A percentile compares a stretch with the other conserved stretches of the same genome.
These are phyloP conservation scores for Sugiyamaella mastotermitis DNA, from an alignment of 805 yeast genomes.

Conservation along the genomic window DNA sequence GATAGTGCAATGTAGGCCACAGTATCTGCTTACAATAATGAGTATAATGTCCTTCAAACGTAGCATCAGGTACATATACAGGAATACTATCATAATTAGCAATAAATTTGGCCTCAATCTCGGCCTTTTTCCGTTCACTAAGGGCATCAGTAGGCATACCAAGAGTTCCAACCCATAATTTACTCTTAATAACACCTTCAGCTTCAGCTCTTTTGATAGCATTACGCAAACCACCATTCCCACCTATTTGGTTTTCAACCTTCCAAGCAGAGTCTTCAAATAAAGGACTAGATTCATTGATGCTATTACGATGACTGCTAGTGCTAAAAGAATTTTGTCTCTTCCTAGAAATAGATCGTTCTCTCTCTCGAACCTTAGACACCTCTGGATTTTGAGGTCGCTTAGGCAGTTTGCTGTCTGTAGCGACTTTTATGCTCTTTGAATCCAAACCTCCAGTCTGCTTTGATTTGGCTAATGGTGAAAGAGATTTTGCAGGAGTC, in stretches of 20 bases:
- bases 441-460: too few relatives aligned
- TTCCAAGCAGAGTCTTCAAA: slow-evolving; percentile 57
- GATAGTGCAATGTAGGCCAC: slow-evolving; percentile 95
- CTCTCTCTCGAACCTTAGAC: background rate
- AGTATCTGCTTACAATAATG: slow-evolving; percentile 89
- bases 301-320: slow-evolving; percentile 3
- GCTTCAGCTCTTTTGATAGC: slow-evolving; percentile 61
- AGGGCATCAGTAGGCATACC: slow-evolving; percentile 88
- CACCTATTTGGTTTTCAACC: slow-evolving; percentile 60
- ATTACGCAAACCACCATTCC: slow-evolving; percentile 84
- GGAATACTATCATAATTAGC: slow-evolving; percentile 52
- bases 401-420: too few relatives aligned
- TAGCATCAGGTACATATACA: slow-evolving; percentile 68
- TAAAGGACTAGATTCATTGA: slow-evolving; percentile 1
- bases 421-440: slow-evolving; percentile 17
- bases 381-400: slow-evolving; percentile 16
- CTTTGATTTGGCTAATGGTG: background rate
- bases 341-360: slow-evolving; percentile 1
- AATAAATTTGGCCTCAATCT: slow-evolving; percentile 44
- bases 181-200: slow-evolving; percentile 28
- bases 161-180: slow-evolving; percentile 82
- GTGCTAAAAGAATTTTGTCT: slow-evolving; percentile 7
- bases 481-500: slow-evolving; percentile 11
- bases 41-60: slow-evolving; percentile 85
- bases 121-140: slow-evolving; percentile 47